Percentiles rank a stretch among this genome's conserved stretches.
Conservation (phyloP, 116 monocot species). For the Zostera marina region DNA sequence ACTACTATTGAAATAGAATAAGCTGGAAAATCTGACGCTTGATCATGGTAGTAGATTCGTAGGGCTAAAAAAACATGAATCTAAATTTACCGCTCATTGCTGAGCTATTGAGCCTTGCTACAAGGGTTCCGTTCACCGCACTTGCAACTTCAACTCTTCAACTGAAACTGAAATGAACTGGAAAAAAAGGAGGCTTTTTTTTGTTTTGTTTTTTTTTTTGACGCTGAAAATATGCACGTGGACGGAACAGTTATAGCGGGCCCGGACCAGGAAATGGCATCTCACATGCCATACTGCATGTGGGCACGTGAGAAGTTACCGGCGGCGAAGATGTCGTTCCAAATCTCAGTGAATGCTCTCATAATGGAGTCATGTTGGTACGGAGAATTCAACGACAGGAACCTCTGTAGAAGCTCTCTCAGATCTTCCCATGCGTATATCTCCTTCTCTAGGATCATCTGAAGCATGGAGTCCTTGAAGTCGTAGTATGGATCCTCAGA, state of each 20-base stretch:
- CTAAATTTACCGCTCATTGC: neutral
- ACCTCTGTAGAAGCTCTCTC: slow-evolving; percentile 20
- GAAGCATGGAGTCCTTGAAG: slow-evolving; percentile 36
- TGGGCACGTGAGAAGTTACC: neutral
- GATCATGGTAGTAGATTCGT: too few species aligned
- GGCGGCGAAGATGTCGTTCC: slow-evolving; percentile 10
- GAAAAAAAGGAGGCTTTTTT: neutral
- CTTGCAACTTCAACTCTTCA: neutral
- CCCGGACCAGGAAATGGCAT: neutral
- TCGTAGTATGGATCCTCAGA: slow-evolving; percentile 32
- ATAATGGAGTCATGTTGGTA: slow-evolving; percentile 29
- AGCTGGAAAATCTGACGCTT: too few species aligned
- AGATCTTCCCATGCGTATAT: slow-evolving; percentile 26
- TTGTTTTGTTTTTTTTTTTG: too few species aligned
- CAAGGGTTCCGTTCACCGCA: slow-evolving; percentile 11
- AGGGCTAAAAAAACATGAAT: too few species aligned
- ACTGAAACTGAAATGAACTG: too few species aligned
- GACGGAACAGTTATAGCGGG: slow-evolving; percentile 15
- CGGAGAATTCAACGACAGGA: slow-evolving; percentile 32
- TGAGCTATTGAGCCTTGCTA: neutral
- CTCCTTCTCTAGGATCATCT: slow-evolving; percentile 42
- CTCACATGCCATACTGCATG: neutral
- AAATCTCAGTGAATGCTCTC: slow-evolving; percentile 31
- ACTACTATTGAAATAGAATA: too few species aligned
- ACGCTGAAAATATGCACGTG: neutral